Evolutionary conservation across 2,329 filamentous ascomycete genomes (phyloP).

Genomic region (Onygena corvina): DNA sequence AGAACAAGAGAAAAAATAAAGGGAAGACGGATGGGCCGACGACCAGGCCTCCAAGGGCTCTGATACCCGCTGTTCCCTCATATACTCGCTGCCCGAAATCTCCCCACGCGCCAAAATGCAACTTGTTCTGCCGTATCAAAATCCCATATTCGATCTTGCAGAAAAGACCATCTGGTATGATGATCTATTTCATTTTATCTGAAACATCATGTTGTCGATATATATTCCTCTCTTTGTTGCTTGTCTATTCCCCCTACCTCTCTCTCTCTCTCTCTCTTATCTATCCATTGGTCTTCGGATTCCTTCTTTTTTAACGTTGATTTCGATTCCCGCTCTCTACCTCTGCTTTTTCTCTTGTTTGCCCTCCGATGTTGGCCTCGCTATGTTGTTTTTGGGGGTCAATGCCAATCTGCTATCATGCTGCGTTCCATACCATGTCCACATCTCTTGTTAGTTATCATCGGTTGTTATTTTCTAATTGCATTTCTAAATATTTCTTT

Average conservation of each 20-base stretch:
- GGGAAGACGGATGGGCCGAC: too few relatives aligned
- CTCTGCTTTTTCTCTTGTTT: constrained; percentile 9
- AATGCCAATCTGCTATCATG: constrained; percentile 1
- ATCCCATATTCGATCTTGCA: neutral
- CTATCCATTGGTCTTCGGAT: neutral
- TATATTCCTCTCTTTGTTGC: constrained; percentile 7
- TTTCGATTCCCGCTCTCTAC: constrained; percentile 10
- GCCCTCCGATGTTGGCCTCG: constrained; percentile 8
- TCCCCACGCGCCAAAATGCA: too few relatives aligned
- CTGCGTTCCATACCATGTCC: neutral
- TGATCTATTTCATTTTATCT: neutral
- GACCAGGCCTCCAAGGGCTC: too few relatives aligned
- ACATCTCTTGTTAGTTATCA: constrained; percentile 9
- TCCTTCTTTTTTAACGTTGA: constrained; percentile 10
- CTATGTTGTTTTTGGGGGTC: constrained; percentile 5
- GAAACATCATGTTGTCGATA: constrained; percentile 2
- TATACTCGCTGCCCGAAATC: too few relatives aligned
- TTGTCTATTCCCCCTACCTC: neutral
- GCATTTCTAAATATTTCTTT: neutral
- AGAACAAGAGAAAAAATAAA: neutral
- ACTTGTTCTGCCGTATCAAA: neutral
- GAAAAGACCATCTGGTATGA: constrained; percentile 1
- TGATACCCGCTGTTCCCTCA: too few relatives aligned
- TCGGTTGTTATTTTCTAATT: constrained; percentile 7
- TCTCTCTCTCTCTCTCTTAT: constrained; percentile 7